These are phyloP conservation scores for Trypanosoma caninum DNA, from an alignment of 208 protist genomes.

Conservation along the genomic window DNA sequence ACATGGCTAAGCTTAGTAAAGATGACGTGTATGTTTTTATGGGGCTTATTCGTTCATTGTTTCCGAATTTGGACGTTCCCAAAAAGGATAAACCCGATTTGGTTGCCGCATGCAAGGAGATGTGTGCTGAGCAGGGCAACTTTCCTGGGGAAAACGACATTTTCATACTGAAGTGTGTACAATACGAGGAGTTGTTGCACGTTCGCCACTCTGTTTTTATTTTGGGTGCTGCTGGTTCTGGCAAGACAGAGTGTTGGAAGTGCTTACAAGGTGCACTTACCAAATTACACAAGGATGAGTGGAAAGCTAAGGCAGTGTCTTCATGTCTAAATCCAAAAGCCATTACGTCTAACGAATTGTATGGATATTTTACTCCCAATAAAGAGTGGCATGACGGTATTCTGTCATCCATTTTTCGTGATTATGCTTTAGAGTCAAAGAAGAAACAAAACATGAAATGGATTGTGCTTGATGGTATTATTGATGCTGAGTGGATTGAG, in stretches of 20 bases:
- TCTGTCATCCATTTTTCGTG: conserved; percentile 94
- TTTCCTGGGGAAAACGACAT: conserved; percentile 96
- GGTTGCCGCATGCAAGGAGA: conserved; percentile 87
- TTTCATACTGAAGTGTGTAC: conserved; percentile 98
- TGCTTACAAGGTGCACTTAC: conserved; percentile 93
- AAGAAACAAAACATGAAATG: conserved; percentile 95
- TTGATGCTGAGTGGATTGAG: conserved; percentile 99
- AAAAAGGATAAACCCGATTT: conserved; percentile 94
- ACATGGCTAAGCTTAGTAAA: conserved; percentile 97
- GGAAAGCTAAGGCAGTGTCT: conserved; percentile 90
- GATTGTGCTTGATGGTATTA: conserved; percentile 98
- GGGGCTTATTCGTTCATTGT: conserved; percentile 96
- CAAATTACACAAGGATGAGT: conserved; percentile 85
- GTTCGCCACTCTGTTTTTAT: conserved; percentile 99
- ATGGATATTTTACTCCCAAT: conserved; percentile 96
- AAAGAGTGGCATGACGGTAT: conserved; percentile 98
- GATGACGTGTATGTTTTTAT: conserved; percentile 98
- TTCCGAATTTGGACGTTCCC: conserved; percentile 95
- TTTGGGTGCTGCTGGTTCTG: conserved; percentile 94
- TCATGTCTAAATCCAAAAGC: conserved; percentile 98
- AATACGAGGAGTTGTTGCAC: conserved; percentile 98
- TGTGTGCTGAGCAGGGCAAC: conserved; percentile 88
- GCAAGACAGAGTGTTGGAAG: conserved; percentile 97
- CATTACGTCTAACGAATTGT: conserved; percentile 98
- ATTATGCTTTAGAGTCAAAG: conserved; percentile 94